These are phyloP conservation scores for thale cress (Arabidopsis thaliana) DNA, from an alignment of 345 rosid genomes.

Conservation along the genomic window TAIR10.1 NC_003076.8:5309001-5309500, in stretches of 20 bases:
- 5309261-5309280: conserved; percentile 51
- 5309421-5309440: conserved; percentile 6
- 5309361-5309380: background rate
- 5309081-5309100: conserved; percentile 65
- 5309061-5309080: conserved; percentile 67
- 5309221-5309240: conserved; percentile 53
- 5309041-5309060: conserved; percentile 49
- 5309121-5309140: conserved; percentile 53
- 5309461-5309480: background rate
- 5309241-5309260: conserved; percentile 53
- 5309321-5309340: background rate
- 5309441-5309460: conserved; percentile 6
- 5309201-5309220: conserved; percentile 57
- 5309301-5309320: background rate
- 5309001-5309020: conserved; percentile 58
- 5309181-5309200: conserved; percentile 58
- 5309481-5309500: conserved; percentile 5
- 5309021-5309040: conserved; percentile 64
- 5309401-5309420: conserved; percentile 5
- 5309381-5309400: background rate
- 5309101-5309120: conserved; percentile 59
- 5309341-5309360: conserved; percentile 2
- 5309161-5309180: conserved; percentile 63
- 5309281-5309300: background rate
- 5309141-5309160: conserved; percentile 61